These are phyloP conservation scores for Epichloe coenophiala DNA, from an alignment of 2,329 filamentous ascomycete genomes.

Conservation along the genomic window DNA sequence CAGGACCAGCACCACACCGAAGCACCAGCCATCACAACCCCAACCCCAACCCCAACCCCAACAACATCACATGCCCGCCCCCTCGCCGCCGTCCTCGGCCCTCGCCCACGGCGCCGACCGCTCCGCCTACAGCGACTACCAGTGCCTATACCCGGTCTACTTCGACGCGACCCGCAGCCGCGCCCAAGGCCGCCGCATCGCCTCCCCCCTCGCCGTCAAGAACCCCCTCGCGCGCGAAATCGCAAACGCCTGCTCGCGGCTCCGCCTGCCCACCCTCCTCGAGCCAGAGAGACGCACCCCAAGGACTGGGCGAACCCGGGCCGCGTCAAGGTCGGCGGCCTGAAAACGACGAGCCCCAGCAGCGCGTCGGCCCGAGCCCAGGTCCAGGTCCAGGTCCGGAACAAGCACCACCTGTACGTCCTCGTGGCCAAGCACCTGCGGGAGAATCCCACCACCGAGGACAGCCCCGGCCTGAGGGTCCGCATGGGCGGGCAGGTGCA, in stretches of 20 bases:
- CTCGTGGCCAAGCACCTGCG: slow-evolving; percentile 66
- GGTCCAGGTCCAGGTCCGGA: slow-evolving; percentile 33
- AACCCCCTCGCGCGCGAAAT: slow-evolving; percentile 81
- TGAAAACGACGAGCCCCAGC: slow-evolving; percentile 34
- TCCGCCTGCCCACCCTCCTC: slow-evolving; percentile 62
- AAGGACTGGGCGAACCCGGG: slow-evolving; percentile 98
- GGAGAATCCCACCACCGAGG: slow-evolving; percentile 62
- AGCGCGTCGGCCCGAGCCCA: too few species aligned
- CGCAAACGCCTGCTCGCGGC: slow-evolving; percentile 64
- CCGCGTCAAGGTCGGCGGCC: slow-evolving; percentile 57
- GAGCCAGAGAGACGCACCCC: slow-evolving; percentile 83
- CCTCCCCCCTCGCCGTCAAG: slow-evolving; percentile 51
- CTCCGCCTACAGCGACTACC: slow-evolving; percentile 56
- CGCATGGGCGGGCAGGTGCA: slow-evolving; percentile 58
- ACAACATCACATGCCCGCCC: slow-evolving; percentile 10
- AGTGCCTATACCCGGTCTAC: slow-evolving; percentile 91
- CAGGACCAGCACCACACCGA: not conserved
- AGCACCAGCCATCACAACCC: not conserved
- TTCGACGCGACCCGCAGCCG: slow-evolving; percentile 69
- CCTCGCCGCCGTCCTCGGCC: slow-evolving; percentile 11
- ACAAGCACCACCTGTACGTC: slow-evolving; percentile 78
- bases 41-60: not conserved
- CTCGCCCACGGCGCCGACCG: slow-evolving; percentile 30
- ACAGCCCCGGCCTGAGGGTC: slow-evolving; percentile 53
- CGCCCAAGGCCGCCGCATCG: slow-evolving; percentile 69